Evolutionary conservation across 2,329 filamentous ascomycete genomes (phyloP).

Genomic region (Talaromyces rugulosus): DNA sequence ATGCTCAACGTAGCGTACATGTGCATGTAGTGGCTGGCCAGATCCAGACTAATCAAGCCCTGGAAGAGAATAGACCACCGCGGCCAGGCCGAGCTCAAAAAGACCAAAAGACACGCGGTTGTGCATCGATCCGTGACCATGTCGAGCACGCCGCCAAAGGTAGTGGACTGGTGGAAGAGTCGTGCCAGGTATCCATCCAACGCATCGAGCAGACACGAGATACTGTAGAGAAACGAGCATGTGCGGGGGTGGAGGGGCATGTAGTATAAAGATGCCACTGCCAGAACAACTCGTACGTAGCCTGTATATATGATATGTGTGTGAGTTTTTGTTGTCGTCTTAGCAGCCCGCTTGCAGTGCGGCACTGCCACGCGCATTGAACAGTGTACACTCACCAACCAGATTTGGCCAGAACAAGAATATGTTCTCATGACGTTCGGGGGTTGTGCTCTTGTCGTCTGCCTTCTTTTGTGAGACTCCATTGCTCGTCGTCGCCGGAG

Average conservation of each 20-base stretch:
- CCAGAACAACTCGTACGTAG: slow-evolving; percentile 73
- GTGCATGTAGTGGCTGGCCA: slow-evolving; percentile 97
- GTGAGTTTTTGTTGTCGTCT: neutral
- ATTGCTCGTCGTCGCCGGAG: slow-evolving; percentile 20
- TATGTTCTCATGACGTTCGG: slow-evolving; percentile 62
- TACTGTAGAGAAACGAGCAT: slow-evolving; percentile 77
- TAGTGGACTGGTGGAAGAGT: slow-evolving; percentile 81
- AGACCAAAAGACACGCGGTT: slow-evolving; percentile 89
- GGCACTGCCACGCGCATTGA: neutral
- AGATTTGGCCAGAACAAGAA: slow-evolving; percentile 79
- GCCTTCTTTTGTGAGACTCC: slow-evolving; percentile 28
- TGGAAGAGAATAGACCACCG: slow-evolving; percentile 94
- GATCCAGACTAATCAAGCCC: slow-evolving; percentile 82
- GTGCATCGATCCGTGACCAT: slow-evolving; percentile 99
- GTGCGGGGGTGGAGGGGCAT: slow-evolving; percentile 98
- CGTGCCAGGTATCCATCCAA: slow-evolving; percentile 92
- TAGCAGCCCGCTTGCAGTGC: neutral
- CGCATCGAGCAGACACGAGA: slow-evolving; percentile 93
- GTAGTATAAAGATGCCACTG: slow-evolving; percentile 91
- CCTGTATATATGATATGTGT: slow-evolving; percentile 44
- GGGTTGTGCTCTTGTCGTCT: slow-evolving; percentile 25
- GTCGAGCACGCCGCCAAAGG: slow-evolving; percentile 93
- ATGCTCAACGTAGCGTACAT: slow-evolving; percentile 95
- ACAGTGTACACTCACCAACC: slow-evolving; percentile 57
- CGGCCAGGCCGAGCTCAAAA: slow-evolving; percentile 90